Evolutionary conservation across 768 basidiomycete genomes (phyloP).

Genomic region (Lentinula lateritia): DNA sequence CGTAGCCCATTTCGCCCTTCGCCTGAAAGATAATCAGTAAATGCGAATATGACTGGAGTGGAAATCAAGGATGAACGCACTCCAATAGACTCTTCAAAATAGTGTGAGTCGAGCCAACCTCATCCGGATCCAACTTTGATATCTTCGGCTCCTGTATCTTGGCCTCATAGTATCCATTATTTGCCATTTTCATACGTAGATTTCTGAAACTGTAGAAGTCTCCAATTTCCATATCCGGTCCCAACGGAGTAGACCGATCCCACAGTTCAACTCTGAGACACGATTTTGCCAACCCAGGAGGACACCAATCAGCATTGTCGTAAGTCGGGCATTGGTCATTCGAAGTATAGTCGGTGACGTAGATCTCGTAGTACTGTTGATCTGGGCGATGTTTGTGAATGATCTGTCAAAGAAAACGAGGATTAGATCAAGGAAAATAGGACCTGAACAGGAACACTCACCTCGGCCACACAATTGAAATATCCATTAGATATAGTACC

Average conservation of each 20-base stretch:
- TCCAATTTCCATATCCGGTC: slow-evolving; percentile 37
- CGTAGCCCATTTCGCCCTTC: slow-evolving; percentile 41
- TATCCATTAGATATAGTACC: slow-evolving; percentile 38
- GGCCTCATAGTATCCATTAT: slow-evolving; percentile 42
- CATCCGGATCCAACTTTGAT: slow-evolving; percentile 32
- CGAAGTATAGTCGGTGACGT: slow-evolving; percentile 63
- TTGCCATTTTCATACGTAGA: slow-evolving; percentile 34
- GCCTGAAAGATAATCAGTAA: slow-evolving; percentile 26
- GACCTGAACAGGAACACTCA: slow-evolving; percentile 17
- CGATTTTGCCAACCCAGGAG: slow-evolving; percentile 32
- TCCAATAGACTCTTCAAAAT: slow-evolving; percentile 44
- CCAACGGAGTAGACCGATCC: slow-evolving; percentile 41
- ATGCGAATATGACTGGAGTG: slow-evolving; percentile 3
- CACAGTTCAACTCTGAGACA: slow-evolving; percentile 58
- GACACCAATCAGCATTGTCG: slow-evolving; percentile 39
- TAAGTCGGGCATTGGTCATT: slow-evolving; percentile 26
- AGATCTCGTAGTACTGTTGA: slow-evolving; percentile 38
- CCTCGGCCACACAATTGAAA: slow-evolving; percentile 63
- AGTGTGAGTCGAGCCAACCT: slow-evolving; percentile 19
- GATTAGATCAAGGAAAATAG: background rate
- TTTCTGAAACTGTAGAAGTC: slow-evolving; percentile 53
- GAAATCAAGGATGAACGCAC: slow-evolving; percentile 27
- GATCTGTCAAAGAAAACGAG: slow-evolving; percentile 30
- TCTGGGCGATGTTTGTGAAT: slow-evolving; percentile 33
- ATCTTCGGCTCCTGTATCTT: slow-evolving; percentile 46